phyloP scores from a whole-genome alignment of 352 stramenopile genomes.

The Phytophthora colocasiae region DNA sequence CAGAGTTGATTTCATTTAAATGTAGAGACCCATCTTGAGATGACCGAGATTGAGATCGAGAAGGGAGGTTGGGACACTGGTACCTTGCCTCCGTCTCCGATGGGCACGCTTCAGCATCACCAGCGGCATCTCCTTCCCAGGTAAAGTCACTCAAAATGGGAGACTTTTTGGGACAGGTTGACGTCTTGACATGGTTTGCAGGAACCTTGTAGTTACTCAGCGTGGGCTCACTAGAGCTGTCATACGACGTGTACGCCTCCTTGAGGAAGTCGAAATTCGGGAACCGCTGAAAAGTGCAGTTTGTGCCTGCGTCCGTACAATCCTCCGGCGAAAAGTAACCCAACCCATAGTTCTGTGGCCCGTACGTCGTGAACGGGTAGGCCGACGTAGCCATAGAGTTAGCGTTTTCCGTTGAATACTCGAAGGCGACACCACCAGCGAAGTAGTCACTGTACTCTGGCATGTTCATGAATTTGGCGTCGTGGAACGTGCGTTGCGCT shows the following conservation, averaged over 20 bases:
- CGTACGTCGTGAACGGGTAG: constrained; percentile 75
- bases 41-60: background rate
- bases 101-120: constrained; percentile 33
- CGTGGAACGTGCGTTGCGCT: constrained; percentile 79
- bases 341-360: constrained; percentile 78
- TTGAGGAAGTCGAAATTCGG: constrained; percentile 75
- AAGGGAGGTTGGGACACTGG: constrained; percentile 46
- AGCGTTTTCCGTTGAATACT: constrained; percentile 83
- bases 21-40: constrained; percentile 16
- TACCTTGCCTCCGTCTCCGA: constrained; percentile 21
- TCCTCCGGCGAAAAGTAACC: constrained; percentile 74
- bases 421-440: constrained; percentile 73
- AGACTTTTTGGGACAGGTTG: constrained; percentile 22
- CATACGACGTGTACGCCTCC: constrained; percentile 47
- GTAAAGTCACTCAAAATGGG: constrained; percentile 25
- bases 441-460: constrained; percentile 63
- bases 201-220: constrained; percentile 33
- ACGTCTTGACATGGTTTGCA: constrained; percentile 23
- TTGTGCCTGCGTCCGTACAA: constrained; percentile 52
- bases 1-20: constrained; percentile 23
- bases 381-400: constrained; percentile 62
- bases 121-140: constrained; percentile 35
- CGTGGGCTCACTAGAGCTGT: constrained; percentile 40
- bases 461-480: constrained; percentile 68
- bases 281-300: constrained; percentile 65